Evolutionary conservation across 177 flowering plant genomes (phyloP).

Genomic region (Vitis hybrid): DNA sequence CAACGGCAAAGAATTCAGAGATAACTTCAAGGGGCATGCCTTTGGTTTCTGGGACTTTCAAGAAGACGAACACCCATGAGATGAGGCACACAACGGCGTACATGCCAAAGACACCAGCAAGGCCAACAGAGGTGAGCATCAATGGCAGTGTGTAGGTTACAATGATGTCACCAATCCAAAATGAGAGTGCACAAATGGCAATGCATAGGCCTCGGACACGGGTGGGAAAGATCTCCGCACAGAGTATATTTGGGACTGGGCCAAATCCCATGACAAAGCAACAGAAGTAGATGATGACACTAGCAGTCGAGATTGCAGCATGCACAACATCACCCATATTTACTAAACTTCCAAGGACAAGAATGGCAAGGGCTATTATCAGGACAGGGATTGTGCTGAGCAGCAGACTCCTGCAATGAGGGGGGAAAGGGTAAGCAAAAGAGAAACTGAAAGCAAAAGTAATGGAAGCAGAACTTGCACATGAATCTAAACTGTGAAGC

Average conservation of each 20-base stretch:
- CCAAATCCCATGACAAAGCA: slow-evolving; percentile 88
- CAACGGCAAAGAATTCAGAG: slow-evolving; percentile 86
- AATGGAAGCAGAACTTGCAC: background rate
- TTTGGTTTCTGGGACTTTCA: slow-evolving; percentile 93
- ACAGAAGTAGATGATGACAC: slow-evolving; percentile 83
- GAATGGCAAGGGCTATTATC: slow-evolving; percentile 50
- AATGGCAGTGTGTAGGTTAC: slow-evolving; percentile 86
- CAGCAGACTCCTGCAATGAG: slow-evolving; percentile 61
- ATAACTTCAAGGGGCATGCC: slow-evolving; percentile 97
- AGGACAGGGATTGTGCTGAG: slow-evolving; percentile 74
- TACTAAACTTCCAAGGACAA: slow-evolving; percentile 53
- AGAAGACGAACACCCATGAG: slow-evolving; percentile 74
- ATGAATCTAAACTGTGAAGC: no score
- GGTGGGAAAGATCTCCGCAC: slow-evolving; percentile 94
- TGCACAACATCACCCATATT: slow-evolving; percentile 44
- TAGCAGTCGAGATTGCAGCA: slow-evolving; percentile 67
- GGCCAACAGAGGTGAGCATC: slow-evolving; percentile 71
- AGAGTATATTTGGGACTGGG: slow-evolving; percentile 88
- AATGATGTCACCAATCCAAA: slow-evolving; percentile 86
- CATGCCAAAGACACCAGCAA: slow-evolving; percentile 78
- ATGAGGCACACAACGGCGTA: slow-evolving; percentile 71
- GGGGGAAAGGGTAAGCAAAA: background rate
- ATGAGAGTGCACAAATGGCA: slow-evolving; percentile 78
- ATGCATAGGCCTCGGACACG: slow-evolving; percentile 89
- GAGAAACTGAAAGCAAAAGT: background rate